Evolutionary conservation across 2,329 filamentous ascomycete species (phyloP).

Genomic region (Curvularia spicifera): DNA sequence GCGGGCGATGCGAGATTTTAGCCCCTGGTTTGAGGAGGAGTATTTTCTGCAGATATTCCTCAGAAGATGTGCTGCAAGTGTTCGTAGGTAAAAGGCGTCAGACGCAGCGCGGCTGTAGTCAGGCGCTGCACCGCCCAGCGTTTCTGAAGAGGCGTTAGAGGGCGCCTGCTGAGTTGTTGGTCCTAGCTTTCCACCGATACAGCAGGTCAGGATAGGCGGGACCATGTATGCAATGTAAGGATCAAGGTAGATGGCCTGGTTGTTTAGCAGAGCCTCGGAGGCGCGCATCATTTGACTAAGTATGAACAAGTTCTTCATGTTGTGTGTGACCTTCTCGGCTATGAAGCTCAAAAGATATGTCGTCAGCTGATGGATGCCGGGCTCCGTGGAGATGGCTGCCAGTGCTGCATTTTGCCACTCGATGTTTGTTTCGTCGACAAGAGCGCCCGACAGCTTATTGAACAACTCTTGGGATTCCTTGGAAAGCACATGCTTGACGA

Average conservation of each 20-base stretch:
- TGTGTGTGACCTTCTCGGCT: constrained; percentile 93
- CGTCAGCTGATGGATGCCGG: constrained; percentile 91
- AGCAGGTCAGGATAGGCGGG: constrained; percentile 87
- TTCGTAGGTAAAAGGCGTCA: constrained; percentile 79
- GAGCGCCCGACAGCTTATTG: constrained; percentile 87
- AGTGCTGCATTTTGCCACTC: constrained; percentile 86
- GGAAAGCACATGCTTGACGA: constrained; percentile 94
- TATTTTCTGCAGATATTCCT: constrained; percentile 82
- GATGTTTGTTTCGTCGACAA: constrained; percentile 86
- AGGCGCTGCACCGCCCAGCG: constrained; percentile 40
- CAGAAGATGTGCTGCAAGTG: constrained; percentile 82
- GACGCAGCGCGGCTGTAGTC: constrained; percentile 34
- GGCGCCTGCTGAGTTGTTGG: constrained; percentile 58
- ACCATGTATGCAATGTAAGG: constrained; percentile 74
- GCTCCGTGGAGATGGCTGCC: constrained; percentile 84
- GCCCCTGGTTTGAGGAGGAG: constrained; percentile 76
- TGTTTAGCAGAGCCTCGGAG: constrained; percentile 81
- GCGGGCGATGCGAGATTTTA: constrained; percentile 88
- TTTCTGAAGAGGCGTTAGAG: constrained; percentile 58
- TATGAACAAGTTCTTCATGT: constrained; percentile 86
- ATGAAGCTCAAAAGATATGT: constrained; percentile 98
- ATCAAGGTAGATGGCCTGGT: constrained; percentile 77
- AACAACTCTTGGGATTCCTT: constrained; percentile 98
- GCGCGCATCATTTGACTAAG: constrained; percentile 93
- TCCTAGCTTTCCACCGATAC: constrained; percentile 83